These are phyloP conservation scores for Mortierella sp. DNA, from an alignment of 371 early-diverging fungal species.

Conservation along the genomic window DNA sequence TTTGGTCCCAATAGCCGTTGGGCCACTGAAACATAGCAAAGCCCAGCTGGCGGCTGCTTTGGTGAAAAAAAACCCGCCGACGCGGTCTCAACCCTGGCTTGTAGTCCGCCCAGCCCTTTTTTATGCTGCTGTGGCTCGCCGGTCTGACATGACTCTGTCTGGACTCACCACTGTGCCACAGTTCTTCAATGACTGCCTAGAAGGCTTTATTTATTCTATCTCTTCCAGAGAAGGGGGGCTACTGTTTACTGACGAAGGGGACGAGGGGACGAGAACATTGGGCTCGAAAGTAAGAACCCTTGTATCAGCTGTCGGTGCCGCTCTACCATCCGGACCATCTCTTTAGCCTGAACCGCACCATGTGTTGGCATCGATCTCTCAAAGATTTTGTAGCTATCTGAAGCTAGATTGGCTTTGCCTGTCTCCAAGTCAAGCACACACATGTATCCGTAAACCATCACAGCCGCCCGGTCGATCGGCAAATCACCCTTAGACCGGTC, in stretches of 20 bases:
- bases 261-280: conserved; percentile 17
- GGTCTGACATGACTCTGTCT: no score
- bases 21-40: no score
- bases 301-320: conserved; percentile 27
- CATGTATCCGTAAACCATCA: conserved; percentile 49
- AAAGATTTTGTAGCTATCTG: conserved; percentile 38
- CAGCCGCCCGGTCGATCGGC: conserved; percentile 37
- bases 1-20: no score
- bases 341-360: conserved; percentile 33
- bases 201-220: neutral
- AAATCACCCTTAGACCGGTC: conserved; percentile 34
- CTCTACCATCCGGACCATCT: conserved; percentile 39
- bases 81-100: no score
- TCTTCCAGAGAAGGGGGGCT: neutral
- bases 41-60: no score
- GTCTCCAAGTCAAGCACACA: conserved; percentile 46
- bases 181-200: no score
- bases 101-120: no score
- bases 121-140: no score
- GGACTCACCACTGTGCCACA: no score
- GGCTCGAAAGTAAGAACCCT: conserved; percentile 21
- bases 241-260: conserved; percentile 9
- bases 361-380: conserved; percentile 44
- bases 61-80: no score
- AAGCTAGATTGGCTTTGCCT: conserved; percentile 34